Percentiles rank a stretch among this genome's conserved stretches.
phyloP scores from a whole-genome alignment of 345 rosid species.

The Trapa bicornis region DNA sequence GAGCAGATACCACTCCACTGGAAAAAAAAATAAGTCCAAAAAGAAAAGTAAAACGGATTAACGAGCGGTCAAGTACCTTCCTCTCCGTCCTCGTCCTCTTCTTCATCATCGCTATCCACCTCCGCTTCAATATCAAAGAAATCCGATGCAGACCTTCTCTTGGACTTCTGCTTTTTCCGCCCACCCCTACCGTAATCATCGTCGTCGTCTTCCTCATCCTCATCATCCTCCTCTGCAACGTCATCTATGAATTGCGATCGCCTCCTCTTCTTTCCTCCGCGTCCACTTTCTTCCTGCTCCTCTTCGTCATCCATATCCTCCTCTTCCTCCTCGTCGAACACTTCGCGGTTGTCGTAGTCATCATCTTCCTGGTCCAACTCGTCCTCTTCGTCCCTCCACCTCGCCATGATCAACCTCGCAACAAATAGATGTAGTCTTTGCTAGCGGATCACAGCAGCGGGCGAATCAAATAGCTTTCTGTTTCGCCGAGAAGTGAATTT shows the following conservation, averaged over 20 bases:
- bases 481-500: neutral
- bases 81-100: slow-evolving; percentile 77
- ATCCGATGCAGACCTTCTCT: slow-evolving; percentile 26
- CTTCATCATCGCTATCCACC: slow-evolving; percentile 80
- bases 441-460: neutral
- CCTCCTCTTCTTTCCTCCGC: slow-evolving; percentile 41
- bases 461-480: neutral
- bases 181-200: slow-evolving; percentile 42
- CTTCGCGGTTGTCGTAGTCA: slow-evolving; percentile 16
- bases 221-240: slow-evolving; percentile 78
- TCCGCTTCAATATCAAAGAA: slow-evolving; percentile 61
- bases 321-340: slow-evolving; percentile 27
- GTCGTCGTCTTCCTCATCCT: slow-evolving; percentile 57
- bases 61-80: slow-evolving; percentile 41
- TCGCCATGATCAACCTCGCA: slow-evolving; percentile 2
- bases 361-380: slow-evolving; percentile 13
- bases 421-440: neutral
- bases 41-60: neutral
- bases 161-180: slow-evolving; percentile 20
- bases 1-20: neutral
- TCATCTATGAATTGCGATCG: slow-evolving; percentile 79
- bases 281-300: slow-evolving; percentile 29
- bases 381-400: slow-evolving; percentile 9
- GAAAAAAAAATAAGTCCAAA: neutral
- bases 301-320: slow-evolving; percentile 48